A percentile compares a stretch with the other conserved stretches of the same genome.
phyloP scores from a whole-genome alignment of 1,284 basidiomycete genomes.

The Cutaneotrichosporon cyanovorans region DNA sequence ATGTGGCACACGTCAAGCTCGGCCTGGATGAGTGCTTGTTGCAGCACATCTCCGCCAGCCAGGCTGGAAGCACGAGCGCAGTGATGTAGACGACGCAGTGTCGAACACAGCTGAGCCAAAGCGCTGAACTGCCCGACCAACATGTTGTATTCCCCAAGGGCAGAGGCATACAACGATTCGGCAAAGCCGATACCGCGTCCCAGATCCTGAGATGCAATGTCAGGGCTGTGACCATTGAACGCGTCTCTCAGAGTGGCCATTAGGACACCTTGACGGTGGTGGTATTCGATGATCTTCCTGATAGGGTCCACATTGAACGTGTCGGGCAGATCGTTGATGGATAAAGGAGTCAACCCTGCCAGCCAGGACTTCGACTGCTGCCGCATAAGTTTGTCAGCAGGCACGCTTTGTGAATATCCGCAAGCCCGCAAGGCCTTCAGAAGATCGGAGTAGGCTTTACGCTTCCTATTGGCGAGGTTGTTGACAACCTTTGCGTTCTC shows the following conservation, averaged over 20 bases:
- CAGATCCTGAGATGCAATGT: conserved; percentile 76
- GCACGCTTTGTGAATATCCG: conserved; percentile 67
- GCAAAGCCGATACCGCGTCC: conserved; percentile 69
- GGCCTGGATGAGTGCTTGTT: conserved; percentile 13
- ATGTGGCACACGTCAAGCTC: conserved; percentile 20
- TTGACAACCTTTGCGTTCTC: conserved; percentile 68
- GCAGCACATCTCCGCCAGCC: conserved; percentile 18
- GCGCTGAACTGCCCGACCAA: conserved; percentile 8
- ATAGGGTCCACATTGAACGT: conserved; percentile 18
- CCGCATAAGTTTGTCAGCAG: conserved; percentile 60
- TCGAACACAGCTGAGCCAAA: conserved; percentile 6
- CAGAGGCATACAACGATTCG: conserved; percentile 67
- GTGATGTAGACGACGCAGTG: conserved; percentile 16
- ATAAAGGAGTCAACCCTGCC: conserved; percentile 46
- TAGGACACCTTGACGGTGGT: conserved; percentile 59
- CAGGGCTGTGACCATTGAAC: conserved; percentile 65
- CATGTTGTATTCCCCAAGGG: conserved; percentile 48
- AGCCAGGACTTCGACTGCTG: conserved; percentile 63
- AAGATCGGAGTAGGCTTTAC: conserved; percentile 85
- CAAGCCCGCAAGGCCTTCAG: conserved; percentile 78
- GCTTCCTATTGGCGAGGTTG: conserved; percentile 67
- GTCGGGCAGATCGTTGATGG: conserved; percentile 13
- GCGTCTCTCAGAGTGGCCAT: conserved; percentile 63
- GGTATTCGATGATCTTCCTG: conserved; percentile 56
- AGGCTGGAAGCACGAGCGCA: conserved; percentile 19